Base-by-base conservation (phyloP, 352 stramenopile genomes). In the Globisporangium orthogonon region DNA sequence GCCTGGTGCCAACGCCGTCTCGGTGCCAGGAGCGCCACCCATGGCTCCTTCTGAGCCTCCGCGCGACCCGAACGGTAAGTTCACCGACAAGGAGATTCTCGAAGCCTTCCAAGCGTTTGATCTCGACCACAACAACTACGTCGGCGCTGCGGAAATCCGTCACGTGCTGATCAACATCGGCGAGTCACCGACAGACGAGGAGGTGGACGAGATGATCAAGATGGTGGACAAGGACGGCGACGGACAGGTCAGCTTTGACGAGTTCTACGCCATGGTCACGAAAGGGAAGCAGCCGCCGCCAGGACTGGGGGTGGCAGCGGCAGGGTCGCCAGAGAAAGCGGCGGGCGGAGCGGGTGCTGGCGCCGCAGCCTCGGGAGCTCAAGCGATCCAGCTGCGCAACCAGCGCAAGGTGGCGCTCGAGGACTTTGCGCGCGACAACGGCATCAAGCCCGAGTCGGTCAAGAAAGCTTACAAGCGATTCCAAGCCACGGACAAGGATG, bases 401-500 rank as follows among this genome's bases (percentile, higher is more conserved):
- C 78, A 92, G 28, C 87, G 94, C 63, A 92, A 96, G 65, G 61
- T 89, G 50, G 79, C 88, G 28, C 67, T 98, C 15, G 87, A 98
- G 66, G 90, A 97, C 52, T 98, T 98, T 70, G 86, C 89, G 0
- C 86, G 90, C 14, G 91, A 98, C 68, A 97, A 98, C 63, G 96
- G 95, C 41, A 89, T 98, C 64, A 98, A 98, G 64, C 90, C 93
- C 23, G 95, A 98, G 67, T 96, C 81, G 17, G 96, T 98, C 60
- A 98, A 98, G 72, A 97, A 97, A 67, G 92, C 92, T 43, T 98
- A 98, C 78, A 98, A 98, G 67, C 82, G 92, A 33, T 98, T 98
- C 78, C 88, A 98, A 74, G 86, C 88, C 13, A 94, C 87, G 2
- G 90, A 97, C 71, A 97, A 98, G 62, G 89, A 97, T 52, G 94